These are phyloP conservation scores for Fomes fomentarius DNA, from an alignment of 1,284 basidiomycete genomes.

Conservation along the genomic window DNA sequence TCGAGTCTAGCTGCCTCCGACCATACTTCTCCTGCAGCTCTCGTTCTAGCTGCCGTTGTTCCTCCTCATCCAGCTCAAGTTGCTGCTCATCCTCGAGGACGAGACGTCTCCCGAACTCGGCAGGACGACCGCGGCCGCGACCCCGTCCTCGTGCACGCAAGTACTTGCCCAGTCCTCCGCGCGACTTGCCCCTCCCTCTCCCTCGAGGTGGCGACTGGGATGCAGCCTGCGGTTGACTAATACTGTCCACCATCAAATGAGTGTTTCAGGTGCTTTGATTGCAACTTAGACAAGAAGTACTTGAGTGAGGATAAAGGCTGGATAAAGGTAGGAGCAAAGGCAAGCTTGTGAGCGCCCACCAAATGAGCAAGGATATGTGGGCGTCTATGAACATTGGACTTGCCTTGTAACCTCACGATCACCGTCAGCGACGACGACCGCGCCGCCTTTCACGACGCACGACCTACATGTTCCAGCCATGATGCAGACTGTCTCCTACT, in stretches of 20 bases:
- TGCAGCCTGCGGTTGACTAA: not conserved
- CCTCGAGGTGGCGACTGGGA: constrained; percentile 27
- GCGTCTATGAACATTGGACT: not conserved
- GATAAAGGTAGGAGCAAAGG: not conserved
- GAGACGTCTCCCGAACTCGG: constrained; percentile 62
- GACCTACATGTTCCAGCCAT: constrained; percentile 18
- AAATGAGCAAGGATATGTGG: not conserved
- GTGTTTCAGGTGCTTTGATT: not conserved
- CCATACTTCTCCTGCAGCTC: too few relatives aligned
- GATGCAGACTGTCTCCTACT: constrained; percentile 31
- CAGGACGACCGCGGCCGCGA: constrained; percentile 58
- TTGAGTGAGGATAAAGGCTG: not conserved
- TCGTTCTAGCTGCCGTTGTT: constrained; percentile 47
- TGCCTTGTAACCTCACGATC: constrained; percentile 8
- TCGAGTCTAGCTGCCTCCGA: constrained; percentile 61
- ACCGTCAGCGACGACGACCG: constrained; percentile 14
- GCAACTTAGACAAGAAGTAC: not conserved
- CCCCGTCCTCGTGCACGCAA: constrained; percentile 68
- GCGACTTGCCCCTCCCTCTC: constrained; percentile 56
- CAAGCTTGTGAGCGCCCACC: not conserved
- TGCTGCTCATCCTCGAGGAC: constrained; percentile 59
- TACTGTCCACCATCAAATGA: constrained; percentile 1
- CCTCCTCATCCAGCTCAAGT: constrained; percentile 45
- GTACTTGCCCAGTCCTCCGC: constrained; percentile 74
- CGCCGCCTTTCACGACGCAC: constrained; percentile 16